Conservation (phyloP, 306 rosid genomes). For the Glycine latifolia region DNA sequence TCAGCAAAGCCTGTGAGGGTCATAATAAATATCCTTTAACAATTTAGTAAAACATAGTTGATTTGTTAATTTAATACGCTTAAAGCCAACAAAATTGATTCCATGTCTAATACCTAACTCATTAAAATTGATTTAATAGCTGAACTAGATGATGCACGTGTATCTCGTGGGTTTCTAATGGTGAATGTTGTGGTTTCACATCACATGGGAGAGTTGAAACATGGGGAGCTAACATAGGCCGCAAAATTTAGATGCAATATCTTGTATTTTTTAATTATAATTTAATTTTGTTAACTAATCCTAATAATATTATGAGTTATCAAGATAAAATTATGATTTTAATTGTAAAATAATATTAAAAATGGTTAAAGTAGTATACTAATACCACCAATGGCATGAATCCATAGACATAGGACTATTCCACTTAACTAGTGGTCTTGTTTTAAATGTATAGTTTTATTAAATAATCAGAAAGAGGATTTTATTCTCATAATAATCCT, state of each 20-base stretch:
- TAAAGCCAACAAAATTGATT: background rate
- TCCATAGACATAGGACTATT: too few species aligned
- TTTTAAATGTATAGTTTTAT: too few species aligned
- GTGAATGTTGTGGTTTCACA: background rate
- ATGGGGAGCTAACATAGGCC: background rate
- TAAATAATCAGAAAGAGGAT: too few species aligned
- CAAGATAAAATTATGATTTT: too few species aligned
- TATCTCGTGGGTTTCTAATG: background rate
- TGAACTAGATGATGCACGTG: background rate
- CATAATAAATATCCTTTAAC: background rate
- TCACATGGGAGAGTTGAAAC: background rate
- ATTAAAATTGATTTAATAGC: background rate
- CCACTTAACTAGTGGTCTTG: too few species aligned
- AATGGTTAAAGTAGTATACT: too few species aligned
- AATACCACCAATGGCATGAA: too few species aligned
- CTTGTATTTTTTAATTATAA: background rate
- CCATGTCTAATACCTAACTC: background rate
- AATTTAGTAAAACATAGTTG: background rate
- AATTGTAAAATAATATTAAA: too few species aligned
- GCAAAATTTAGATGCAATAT: background rate
- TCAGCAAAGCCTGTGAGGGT: too few species aligned
- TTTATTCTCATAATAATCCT: too few species aligned
- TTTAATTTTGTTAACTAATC: background rate
- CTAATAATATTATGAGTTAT: background rate
- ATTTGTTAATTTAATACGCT: background rate